Conservation (phyloP, 78 protist species). For the Anaeramoeba flamelloides region DNA sequence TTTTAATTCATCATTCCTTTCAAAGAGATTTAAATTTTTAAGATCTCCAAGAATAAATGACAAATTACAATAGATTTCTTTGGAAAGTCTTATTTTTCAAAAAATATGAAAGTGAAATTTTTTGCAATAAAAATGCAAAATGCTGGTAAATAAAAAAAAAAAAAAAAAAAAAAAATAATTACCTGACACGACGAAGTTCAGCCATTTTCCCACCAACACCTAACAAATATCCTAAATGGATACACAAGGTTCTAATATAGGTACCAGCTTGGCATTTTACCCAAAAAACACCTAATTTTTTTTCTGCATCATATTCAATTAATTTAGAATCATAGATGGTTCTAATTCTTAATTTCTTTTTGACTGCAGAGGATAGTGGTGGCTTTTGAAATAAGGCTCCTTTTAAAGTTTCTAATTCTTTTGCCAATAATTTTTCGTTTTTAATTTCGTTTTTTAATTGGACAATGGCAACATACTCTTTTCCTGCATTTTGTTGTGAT, state of each 20-base stretch:
- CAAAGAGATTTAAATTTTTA: too few species aligned
- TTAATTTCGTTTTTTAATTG: conserved; percentile 56
- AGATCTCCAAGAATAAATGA: too few species aligned
- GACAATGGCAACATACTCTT: conserved; percentile 90
- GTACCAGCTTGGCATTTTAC: conserved; percentile 98
- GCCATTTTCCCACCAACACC: conserved; percentile 94
- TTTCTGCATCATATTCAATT: conserved; percentile 78
- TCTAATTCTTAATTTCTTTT: conserved; percentile 85
- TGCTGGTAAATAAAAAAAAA: too few species aligned
- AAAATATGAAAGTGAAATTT: too few species aligned
- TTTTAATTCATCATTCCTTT: too few species aligned
- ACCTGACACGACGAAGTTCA: too few species aligned
- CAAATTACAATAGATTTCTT: too few species aligned
- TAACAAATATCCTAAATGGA: conserved; percentile 91
- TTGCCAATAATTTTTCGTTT: conserved; percentile 20
- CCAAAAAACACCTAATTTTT: conserved; percentile 67
- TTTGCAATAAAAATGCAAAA: too few species aligned
- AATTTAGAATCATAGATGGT: conserved; percentile 80
- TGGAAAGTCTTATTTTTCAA: too few species aligned
- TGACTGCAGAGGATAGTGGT: conserved; percentile 93
- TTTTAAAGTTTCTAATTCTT: conserved; percentile 62
- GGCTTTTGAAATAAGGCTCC: conserved; percentile 99
- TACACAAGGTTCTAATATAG: conserved; percentile 98
- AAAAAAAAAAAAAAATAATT: too few species aligned
- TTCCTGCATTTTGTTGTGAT: conserved; percentile 96